These are phyloP conservation scores for Odontarrhena argentea DNA, from an alignment of 345 rosid genomes.

Conservation along the genomic window DNA sequence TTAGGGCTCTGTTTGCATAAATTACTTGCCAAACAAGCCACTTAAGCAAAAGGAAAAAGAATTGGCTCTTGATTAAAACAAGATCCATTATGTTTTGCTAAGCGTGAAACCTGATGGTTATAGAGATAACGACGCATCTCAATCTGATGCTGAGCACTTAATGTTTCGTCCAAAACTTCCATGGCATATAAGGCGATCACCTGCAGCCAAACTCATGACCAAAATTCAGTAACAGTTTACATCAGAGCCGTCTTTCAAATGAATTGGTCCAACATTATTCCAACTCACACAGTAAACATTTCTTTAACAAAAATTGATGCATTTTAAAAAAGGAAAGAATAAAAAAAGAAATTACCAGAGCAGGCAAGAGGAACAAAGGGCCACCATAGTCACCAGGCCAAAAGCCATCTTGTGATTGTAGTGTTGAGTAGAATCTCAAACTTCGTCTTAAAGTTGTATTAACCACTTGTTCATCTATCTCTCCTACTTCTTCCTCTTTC, in stretches of 20 bases:
- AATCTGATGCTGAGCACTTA: conserved; percentile 42
- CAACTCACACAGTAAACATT: no score
- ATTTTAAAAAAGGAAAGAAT: no score
- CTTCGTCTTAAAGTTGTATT: conserved; percentile 45
- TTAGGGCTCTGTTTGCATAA: neutral
- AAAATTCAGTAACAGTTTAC: no score
- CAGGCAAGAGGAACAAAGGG: conserved; percentile 73
- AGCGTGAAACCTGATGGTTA: conserved; percentile 65
- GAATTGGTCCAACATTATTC: no score
- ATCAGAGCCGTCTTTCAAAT: no score
- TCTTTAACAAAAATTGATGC: no score
- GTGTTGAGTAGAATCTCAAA: conserved; percentile 53
- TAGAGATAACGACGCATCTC: conserved; percentile 62
- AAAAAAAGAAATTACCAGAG: conserved; percentile 43
- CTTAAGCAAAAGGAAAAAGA: neutral
- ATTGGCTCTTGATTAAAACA: neutral
- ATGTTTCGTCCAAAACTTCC: conserved; percentile 43
- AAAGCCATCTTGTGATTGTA: conserved; percentile 68
- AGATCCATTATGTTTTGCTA: neutral
- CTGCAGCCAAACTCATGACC: conserved; percentile 32
- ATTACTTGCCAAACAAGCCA: neutral
- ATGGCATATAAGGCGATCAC: conserved; percentile 59
- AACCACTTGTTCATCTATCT: conserved; percentile 40
- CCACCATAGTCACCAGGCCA: conserved; percentile 91
- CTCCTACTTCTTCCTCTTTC: conserved; percentile 25